Base-by-base conservation (phyloP, 352 stramenopile species). In the Phytophthora meadii region DNA sequence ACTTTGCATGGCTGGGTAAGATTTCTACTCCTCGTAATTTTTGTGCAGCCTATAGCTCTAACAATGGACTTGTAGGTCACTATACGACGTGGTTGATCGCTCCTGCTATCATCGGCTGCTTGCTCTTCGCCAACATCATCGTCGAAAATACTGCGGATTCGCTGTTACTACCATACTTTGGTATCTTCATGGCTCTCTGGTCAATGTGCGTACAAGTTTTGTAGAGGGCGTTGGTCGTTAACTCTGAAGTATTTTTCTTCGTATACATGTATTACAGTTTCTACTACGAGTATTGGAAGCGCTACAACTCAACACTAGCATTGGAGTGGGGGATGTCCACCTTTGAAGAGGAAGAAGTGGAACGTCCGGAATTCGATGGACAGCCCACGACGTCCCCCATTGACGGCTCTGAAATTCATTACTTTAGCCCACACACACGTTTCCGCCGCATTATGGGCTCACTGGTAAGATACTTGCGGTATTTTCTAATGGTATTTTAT, bases 1-100 rank as follows among this genome's bases (percentile, higher is more conserved):
- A 99, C 84, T 99, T 99, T 72, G 89, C 96, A 40, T 99, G 96
- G 91, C 74, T 99, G 0, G 90, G 97, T 84, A 36, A 34, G 39
- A 12, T 36, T 44, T 9, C 37, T 25, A 36, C 30, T 41, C 40
- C 53, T 28, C 0, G 9, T 34, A n/a, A 15, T 25, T n/a, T 27
- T 36, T 39, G 17, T 24, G 14, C n/a, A 37, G 5, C 7, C 2
- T 14, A 36, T 10, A 36, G n/a, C 37, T 42, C 37, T 42, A 8
- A 42, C 37, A 46, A 27, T 46, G 44, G 7, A 4, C n/a, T 8
- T 39, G 0, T 36, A 82, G 84, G 84, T 25, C 94, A 99, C 75
- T 98, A 97, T 70, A 98, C 94, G 32, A 94, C 88, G 50, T 98
- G 97, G 84, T 78, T 99, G 17, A 85, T 99, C 12, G 87, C 92